Evolutionary conservation across 192 early-diverging fungal species (phyloP).

Genomic region (Coemansia sp.): DNA sequence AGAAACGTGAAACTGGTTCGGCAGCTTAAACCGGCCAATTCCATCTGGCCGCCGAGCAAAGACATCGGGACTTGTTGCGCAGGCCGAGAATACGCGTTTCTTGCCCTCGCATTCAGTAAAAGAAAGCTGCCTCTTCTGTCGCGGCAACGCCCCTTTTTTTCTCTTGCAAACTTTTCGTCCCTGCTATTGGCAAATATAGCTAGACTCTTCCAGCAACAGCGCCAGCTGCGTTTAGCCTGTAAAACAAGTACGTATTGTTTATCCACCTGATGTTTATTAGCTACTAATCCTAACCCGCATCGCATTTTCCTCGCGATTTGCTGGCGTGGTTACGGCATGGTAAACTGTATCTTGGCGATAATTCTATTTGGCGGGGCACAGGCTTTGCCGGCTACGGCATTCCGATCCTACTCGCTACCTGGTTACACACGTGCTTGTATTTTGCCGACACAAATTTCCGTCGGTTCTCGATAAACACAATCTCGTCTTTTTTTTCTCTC

Average conservation of each 20-base stretch:
- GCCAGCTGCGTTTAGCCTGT: neutral
- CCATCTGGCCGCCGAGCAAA: too few relatives aligned
- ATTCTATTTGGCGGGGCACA: too few relatives aligned
- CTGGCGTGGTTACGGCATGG: neutral
- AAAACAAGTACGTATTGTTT: constrained; percentile 1
- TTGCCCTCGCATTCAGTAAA: too few relatives aligned
- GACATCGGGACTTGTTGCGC: too few relatives aligned
- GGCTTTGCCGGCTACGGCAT: too few relatives aligned
- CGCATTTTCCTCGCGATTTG: neutral
- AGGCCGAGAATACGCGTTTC: too few relatives aligned
- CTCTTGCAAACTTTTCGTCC: neutral
- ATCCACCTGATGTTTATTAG: neutral
- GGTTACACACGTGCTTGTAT: constrained; percentile 1
- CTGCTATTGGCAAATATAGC: neutral
- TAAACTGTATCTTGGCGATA: too few relatives aligned
- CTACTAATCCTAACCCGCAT: neutral
- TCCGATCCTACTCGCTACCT: too few relatives aligned
- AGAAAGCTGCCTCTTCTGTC: neutral
- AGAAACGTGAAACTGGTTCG: neutral
- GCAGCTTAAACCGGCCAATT: neutral
- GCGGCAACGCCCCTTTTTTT: neutral
- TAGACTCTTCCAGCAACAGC: neutral
- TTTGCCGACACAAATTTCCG: neutral
- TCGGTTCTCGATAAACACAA: neutral
- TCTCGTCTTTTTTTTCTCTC: neutral